Percentiles rank a stretch among this genome's conserved stretches.
phyloP scores from a whole-genome alignment of 768 basidiomycete species.

The Russula earlei region DNA sequence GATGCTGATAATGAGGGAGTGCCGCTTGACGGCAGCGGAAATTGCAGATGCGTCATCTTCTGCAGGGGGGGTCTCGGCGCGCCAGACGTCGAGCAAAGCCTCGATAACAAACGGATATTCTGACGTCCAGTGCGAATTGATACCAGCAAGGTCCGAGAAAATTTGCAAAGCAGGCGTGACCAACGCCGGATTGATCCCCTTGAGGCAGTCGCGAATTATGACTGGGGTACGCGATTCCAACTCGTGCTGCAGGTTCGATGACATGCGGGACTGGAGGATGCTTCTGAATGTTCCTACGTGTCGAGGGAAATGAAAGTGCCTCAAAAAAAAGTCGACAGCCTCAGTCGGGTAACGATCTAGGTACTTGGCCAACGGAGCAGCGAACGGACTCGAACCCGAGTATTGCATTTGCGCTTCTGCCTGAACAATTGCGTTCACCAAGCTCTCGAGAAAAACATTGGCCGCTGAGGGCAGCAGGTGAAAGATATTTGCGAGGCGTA shows the following conservation, averaged over 20 bases:
- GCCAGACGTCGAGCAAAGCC: conserved; percentile 67
- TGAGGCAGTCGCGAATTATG: conserved; percentile 44
- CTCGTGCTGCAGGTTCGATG: conserved; percentile 65
- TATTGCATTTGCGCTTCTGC: conserved; percentile 90
- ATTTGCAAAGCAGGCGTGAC: conserved; percentile 66
- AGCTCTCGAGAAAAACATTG: conserved; percentile 79
- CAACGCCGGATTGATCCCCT: conserved; percentile 38
- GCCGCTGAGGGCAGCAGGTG: conserved; percentile 91
- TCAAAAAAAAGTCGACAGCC: conserved; percentile 76
- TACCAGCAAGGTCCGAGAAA: conserved; percentile 61
- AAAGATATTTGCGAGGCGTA: conserved; percentile 94
- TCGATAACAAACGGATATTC: conserved; percentile 61
- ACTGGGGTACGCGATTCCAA: conserved; percentile 48
- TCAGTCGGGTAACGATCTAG: conserved; percentile 84
- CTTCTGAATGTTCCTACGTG: conserved; percentile 78
- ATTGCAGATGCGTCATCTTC: conserved; percentile 32
- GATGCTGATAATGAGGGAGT: conserved; percentile 60
- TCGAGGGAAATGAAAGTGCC: conserved; percentile 65
- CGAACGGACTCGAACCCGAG: conserved; percentile 84
- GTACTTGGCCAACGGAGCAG: conserved; percentile 84
- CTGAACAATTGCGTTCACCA: conserved; percentile 84
- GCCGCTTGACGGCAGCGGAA: conserved; percentile 47
- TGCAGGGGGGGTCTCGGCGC: conserved; percentile 32
- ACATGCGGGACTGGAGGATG: conserved; percentile 70
- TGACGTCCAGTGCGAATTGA: conserved; percentile 62